Base-by-base conservation (phyloP, 192 early-diverging fungal genomes). In the Coemansia sp. region DNA sequence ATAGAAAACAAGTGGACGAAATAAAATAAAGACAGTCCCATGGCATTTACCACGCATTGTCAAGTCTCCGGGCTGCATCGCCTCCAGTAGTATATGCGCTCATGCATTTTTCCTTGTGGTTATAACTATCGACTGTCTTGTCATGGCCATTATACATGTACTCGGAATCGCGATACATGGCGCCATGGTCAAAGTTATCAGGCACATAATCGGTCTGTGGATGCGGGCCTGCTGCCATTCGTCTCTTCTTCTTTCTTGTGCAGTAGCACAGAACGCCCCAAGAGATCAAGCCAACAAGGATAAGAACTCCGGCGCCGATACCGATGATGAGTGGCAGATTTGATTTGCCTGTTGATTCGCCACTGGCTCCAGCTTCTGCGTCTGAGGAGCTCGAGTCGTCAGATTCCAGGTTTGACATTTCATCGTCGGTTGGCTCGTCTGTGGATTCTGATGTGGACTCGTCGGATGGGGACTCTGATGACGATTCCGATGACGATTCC, bases 211-310 rank as follows among this genome's bases (percentile, higher is more conserved):
- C 52, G 9, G 52, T 12, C 23, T 14, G 24, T 12, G 14, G 24
- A 21, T 42, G 38, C 36, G 9, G 6, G 10, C 52, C 11, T 34
- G 34, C 31, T 5, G 20, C 2, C 31, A 34, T 34, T 8, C 8
- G 31, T 34, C 49, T 18, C 60, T 52, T 52, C 58, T 70, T 70
- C 51, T 64, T 59, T 42, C 52, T 63, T 46, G 58, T 63, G 20
- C 67, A 47, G 24, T 62, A 57, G 53, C 63, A 68, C 56, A 74
- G 54, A 1, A 20, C 66, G 1, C 25, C 51, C 72, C 72, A 74
- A 20, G 72, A 74, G 23, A 68, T 46, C 3, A 68, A 48, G 7
- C 66, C 72, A 17, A 61, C 50, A 12, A 68, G 50, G 10, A 62
- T 37, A 38, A 74, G 17, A 0, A 55, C 61, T 25, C 58, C 34